A percentile compares a stretch with the other conserved stretches of the same genome.
phyloP scores from a whole-genome alignment of 139 green algal species.

The Ulvella scutata region DNA sequence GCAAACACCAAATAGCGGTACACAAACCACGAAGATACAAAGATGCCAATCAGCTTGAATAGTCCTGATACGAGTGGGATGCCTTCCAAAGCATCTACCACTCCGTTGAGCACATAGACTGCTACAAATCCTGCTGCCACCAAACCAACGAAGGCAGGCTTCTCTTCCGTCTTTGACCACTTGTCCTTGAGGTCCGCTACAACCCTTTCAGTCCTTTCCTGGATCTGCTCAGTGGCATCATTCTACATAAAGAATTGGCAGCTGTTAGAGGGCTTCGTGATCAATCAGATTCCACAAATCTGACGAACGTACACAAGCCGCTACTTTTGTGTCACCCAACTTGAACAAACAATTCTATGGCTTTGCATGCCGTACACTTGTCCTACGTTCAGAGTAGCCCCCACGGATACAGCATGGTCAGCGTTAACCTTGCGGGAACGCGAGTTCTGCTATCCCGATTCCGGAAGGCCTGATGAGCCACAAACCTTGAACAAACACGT shows the following conservation, averaged over 20 bases:
- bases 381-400: too few relatives aligned
- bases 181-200: background rate
- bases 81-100: background rate
- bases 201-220: background rate
- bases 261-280: too few relatives aligned
- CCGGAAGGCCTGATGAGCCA: too few relatives aligned
- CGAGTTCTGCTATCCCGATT: too few relatives aligned
- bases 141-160: background rate
- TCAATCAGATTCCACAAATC: too few relatives aligned
- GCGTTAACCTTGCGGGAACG: too few relatives aligned
- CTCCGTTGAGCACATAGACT: background rate
- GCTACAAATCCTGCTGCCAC: background rate
- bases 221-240: background rate
- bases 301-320: too few relatives aligned
- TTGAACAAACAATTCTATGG: too few relatives aligned
- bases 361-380: too few relatives aligned
- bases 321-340: too few relatives aligned
- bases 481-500: too few relatives aligned
- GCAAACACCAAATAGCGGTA: background rate
- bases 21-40: background rate
- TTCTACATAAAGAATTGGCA: background rate
- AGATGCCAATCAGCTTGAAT: background rate
- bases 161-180: background rate
- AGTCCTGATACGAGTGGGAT: background rate
- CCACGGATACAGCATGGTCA: too few relatives aligned